Conservation (phyloP, 2,329 filamentous ascomycete genomes). For the Didymella keratinophila region DNA sequence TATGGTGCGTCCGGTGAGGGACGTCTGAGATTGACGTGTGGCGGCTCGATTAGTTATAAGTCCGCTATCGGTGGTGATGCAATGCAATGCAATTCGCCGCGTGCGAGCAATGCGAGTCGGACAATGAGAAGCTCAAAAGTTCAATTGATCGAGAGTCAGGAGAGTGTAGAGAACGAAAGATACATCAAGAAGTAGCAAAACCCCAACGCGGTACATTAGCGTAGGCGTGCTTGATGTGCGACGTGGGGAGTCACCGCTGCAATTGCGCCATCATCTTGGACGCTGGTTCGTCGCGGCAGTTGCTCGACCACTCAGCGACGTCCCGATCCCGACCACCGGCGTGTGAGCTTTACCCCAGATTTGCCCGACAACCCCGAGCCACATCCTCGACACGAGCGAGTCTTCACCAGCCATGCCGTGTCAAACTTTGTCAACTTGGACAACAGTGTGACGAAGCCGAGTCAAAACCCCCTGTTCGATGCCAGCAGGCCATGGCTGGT, state of each 20-base stretch:
- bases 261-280: slow-evolving; percentile 43
- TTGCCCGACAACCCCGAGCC: slow-evolving; percentile 20
- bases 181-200: slow-evolving; percentile 20
- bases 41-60: slow-evolving; percentile 10
- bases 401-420: too few relatives aligned
- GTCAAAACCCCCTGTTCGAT: too few relatives aligned
- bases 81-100: slow-evolving; percentile 16
- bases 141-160: not conserved
- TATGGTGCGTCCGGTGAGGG: slow-evolving; percentile 23
- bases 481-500: too few relatives aligned
- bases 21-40: slow-evolving; percentile 28
- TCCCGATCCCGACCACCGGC: slow-evolving; percentile 39
- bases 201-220: slow-evolving; percentile 31
- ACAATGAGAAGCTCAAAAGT: not conserved
- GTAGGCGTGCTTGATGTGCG: slow-evolving; percentile 26
- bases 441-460: too few relatives aligned
- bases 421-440: too few relatives aligned
- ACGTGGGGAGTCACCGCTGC: slow-evolving; percentile 44
- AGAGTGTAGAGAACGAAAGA: not conserved
- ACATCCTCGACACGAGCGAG: not conserved
- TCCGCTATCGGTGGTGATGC: slow-evolving; percentile 18
- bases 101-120: not conserved
- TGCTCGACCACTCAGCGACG: slow-evolving; percentile 22
- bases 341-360: slow-evolving; percentile 31
- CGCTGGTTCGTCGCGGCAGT: slow-evolving; percentile 36